Percentiles rank a stretch among this genome's conserved stretches.
Conservation (phyloP, 2,329 filamentous ascomycete genomes). For the Trichophyton rubrum region DNA sequence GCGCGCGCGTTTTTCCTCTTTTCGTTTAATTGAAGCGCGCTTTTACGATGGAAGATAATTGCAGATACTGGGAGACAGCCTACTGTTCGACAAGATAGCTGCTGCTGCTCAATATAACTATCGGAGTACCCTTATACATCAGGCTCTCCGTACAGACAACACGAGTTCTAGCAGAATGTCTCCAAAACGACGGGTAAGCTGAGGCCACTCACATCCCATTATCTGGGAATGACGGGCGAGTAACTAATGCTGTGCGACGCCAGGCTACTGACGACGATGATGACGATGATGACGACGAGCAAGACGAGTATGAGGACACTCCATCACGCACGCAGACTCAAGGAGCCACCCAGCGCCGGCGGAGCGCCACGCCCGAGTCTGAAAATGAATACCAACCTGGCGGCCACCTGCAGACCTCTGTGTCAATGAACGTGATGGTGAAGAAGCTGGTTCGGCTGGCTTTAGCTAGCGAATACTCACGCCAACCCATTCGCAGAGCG, state of each 20-base stretch:
- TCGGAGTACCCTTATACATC: background rate
- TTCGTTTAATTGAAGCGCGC: background rate
- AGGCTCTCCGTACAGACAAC: background rate
- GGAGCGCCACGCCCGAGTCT: background rate
- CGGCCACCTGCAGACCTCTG: slow-evolving; percentile 16
- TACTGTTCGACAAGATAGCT: too few relatives aligned
- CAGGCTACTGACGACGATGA: background rate
- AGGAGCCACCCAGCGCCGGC: background rate
- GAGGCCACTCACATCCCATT: background rate
- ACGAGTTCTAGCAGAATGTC: background rate
- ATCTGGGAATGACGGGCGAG: background rate
- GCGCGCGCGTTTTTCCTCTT: background rate
- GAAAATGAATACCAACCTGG: background rate
- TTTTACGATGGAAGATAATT: too few relatives aligned
- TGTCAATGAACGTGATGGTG: slow-evolving; percentile 33
- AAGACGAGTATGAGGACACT: background rate
- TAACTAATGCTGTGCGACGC: background rate
- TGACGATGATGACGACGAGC: background rate
- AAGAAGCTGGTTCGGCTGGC: slow-evolving; percentile 52
- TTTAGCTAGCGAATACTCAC: slow-evolving; percentile 47
- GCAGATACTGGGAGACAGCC: too few relatives aligned
- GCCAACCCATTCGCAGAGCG: slow-evolving; percentile 43
- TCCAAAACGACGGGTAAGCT: background rate
- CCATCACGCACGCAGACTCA: background rate
- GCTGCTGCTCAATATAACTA: too few relatives aligned